Evolutionary conservation across 2,329 filamentous ascomycete species (phyloP), one percentile per base, ranked within the genome.

Genomic region (Leptographium flavum): DNA sequence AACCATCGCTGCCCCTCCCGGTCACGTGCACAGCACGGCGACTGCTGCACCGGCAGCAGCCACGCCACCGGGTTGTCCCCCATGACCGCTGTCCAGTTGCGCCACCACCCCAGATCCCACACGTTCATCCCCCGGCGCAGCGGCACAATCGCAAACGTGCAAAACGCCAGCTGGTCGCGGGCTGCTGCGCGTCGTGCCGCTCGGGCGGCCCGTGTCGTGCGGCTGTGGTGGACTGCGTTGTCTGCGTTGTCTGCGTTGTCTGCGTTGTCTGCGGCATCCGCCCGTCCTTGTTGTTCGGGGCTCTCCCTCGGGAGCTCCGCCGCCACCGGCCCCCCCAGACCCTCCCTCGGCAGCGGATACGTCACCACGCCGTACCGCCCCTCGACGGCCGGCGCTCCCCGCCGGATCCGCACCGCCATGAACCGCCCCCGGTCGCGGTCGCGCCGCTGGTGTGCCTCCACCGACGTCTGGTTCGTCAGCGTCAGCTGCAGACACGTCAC

Each of bases 51-150:
- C 0, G 90, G 90, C 1, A 94, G 63, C 13, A 94, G 57, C 88
- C 88, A 96, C 48, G 94, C 83, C 14, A 81, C 49, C 2, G 79
- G 51, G 19, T 64, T 74, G 39, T 72, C 63, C 0, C 90, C 90
- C 79, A 98, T 87, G 22, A 95, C 76, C 14, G 81, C 73, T 51
- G 77, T 75, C 64, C 87, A 81, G 56, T 96, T 96, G 25, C 68
- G 63, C 50, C 73, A 69, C 9, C 64, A 63, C 2, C 83, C 85
- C 1, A 92, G 65, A 54, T 94, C 76, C 79, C 87, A 98, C 0
- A 87, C 86, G 53, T 94, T 94, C 53, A 92, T 81, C 10, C 84
- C 81, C 0, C 76, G 71, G 3, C 76, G 67, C 0, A 83, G 85
- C 49, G 76, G 72, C 2, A 95, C 67, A 35, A 96, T 81, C 13